Conservation (phyloP, 768 basidiomycete genomes). For the Mycena olivaceomarginata region DNA sequence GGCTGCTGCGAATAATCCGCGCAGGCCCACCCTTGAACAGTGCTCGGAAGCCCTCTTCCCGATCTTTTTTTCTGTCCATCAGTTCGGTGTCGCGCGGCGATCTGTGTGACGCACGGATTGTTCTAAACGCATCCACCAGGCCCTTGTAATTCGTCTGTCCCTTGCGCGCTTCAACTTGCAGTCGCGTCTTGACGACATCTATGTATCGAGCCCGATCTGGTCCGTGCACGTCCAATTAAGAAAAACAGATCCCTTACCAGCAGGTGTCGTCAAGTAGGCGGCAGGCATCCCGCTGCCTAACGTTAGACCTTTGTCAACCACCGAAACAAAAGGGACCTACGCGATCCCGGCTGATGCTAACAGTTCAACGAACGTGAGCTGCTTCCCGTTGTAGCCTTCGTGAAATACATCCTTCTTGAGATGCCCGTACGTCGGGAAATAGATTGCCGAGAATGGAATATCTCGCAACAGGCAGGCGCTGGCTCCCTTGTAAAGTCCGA, state of each 20-base stretch:
- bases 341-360: conserved; percentile 87
- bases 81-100: conserved; percentile 41
- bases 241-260: conserved; percentile 69
- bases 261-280: conserved; percentile 94
- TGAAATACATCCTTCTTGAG: conserved; percentile 95
- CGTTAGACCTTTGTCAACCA: conserved; percentile 50
- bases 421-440: conserved; percentile 92
- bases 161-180: conserved; percentile 94
- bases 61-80: conserved; percentile 67
- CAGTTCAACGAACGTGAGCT: conserved; percentile 93
- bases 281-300: conserved; percentile 95
- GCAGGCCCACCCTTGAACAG: conserved; percentile 96
- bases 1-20: conserved; percentile 90
- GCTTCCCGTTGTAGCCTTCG: conserved; percentile 97
- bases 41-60: conserved; percentile 92
- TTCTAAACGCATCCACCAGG: conserved; percentile 89
- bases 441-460: conserved; percentile 97
- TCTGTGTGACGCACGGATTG: conserved; percentile 81
- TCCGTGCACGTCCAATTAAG: conserved; percentile 36
- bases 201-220: conserved; percentile 35
- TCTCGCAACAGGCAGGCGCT: conserved; percentile 95
- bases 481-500: conserved; percentile 96
- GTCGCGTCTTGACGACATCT: conserved; percentile 98
- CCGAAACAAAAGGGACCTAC: conserved; percentile 66
- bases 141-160: conserved; percentile 97